Evolutionary conservation across 108 stramenopile species (phyloP).

Genomic region (Mediolabrus comicus): DNA sequence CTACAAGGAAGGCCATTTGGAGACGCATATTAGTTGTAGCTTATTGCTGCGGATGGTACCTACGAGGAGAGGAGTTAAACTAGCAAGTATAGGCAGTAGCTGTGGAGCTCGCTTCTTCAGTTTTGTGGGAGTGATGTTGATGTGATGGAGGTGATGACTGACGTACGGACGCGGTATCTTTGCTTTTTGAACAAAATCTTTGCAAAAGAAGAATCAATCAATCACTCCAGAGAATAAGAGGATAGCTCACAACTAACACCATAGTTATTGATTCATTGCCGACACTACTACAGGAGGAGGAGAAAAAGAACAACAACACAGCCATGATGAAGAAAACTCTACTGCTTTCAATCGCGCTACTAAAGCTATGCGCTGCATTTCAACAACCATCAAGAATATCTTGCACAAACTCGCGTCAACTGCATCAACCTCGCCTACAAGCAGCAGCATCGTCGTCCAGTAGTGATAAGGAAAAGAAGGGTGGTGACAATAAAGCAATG

Average conservation of each 20-base stretch:
- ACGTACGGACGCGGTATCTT: not conserved
- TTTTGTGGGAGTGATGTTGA: too few relatives aligned
- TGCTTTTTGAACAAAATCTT: not conserved
- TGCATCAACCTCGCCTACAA: not conserved
- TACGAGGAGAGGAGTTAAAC: too few relatives aligned
- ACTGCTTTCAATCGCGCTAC: not conserved
- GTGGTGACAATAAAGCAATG: constrained; percentile 74
- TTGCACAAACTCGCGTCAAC: not conserved
- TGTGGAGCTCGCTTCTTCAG: too few relatives aligned
- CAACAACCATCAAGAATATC: not conserved
- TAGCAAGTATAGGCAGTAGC: too few relatives aligned
- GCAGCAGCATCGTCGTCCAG: not conserved
- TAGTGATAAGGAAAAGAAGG: constrained; percentile 6
- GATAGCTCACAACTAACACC: too few relatives aligned
- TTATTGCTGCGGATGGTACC: too few relatives aligned
- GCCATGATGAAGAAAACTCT: not conserved
- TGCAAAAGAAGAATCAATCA: too few relatives aligned
- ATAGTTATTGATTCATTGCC: too few relatives aligned
- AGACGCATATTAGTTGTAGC: not conserved
- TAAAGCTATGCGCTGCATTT: not conserved
- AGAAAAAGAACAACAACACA: not conserved
- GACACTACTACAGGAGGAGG: too few relatives aligned
- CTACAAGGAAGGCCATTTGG: constrained; percentile 4
- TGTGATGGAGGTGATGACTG: too few relatives aligned
- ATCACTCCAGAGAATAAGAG: too few relatives aligned